Conservation (phyloP, 1,139 yeast species). For the Nakaseomyces kungkrabaensis region DNA sequence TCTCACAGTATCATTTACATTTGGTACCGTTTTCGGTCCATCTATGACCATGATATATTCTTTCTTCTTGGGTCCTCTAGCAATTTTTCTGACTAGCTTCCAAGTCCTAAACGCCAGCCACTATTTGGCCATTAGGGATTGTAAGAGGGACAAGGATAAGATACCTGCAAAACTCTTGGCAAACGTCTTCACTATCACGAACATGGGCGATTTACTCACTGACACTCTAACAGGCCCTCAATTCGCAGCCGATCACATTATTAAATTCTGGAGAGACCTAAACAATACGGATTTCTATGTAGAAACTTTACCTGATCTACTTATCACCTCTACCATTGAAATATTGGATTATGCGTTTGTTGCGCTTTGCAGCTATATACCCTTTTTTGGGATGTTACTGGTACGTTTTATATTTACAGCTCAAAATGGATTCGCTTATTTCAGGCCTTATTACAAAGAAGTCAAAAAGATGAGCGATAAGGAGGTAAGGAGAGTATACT, state of each 20-base stretch:
- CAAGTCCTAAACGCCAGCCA: background rate
- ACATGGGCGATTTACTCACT: background rate
- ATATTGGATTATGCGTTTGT: background rate
- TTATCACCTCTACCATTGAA: background rate
- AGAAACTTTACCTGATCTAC: background rate
- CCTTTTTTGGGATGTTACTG: conserved; percentile 9
- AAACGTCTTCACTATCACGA: background rate
- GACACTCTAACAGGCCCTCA: background rate
- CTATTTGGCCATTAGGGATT: background rate
- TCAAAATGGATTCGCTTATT: conserved; percentile 10
- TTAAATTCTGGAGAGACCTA: conserved; percentile 3
- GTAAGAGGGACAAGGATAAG: background rate
- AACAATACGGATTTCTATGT: background rate
- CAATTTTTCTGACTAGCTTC: background rate
- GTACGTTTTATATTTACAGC: conserved; percentile 7
- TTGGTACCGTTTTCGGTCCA: background rate
- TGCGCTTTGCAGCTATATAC: conserved; percentile 6
- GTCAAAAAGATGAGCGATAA: conserved; percentile 6
- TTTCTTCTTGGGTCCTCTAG: background rate
- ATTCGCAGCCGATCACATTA: background rate
- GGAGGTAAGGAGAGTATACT: conserved; percentile 6
- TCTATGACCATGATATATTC: conserved; percentile 1
- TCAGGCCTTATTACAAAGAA: conserved; percentile 8
- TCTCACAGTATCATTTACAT: background rate
- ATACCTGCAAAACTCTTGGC: background rate